Base-by-base conservation (phyloP, 768 basidiomycete species). In the Imleria badia region DNA sequence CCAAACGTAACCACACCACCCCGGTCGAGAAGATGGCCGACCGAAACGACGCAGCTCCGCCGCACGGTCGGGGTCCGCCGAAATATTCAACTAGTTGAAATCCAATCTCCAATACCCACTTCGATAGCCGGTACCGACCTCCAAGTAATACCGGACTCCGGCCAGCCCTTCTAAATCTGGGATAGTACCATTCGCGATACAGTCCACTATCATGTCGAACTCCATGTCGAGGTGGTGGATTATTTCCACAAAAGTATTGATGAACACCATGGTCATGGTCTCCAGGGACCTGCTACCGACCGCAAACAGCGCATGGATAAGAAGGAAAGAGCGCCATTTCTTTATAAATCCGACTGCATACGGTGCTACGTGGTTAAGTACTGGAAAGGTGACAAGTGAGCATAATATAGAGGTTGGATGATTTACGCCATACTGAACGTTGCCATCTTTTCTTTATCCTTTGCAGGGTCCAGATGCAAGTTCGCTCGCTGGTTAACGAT, bases 1-100 rank as follows among this genome's bases (percentile, higher is more conserved):
- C 56, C 61, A 62, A 33, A 13, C 50, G 9, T 43, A 36, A 20
- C 56, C 40, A 35, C 61, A 62, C 61, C 61, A 63, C 23, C 51
- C 52, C 1, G 51, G 30, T 23, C 20, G 42, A 19, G 55, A 58
- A 14, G 55, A 53, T n/a, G 55, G 60, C 3, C 48, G 52, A 12
- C 61, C 61, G 22, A 62, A 36, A 40, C 12, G 13, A n/a, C 56
- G 52, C 20, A 63, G 20, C 49, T 61, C 48, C 15, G 33, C 48
- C 8, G 48, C 56, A 42, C 56, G 56, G n/a, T 45, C 34, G 2
- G 56, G 56, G 6, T 58, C 56, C 6, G 57, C 43, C 0, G 11
- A 40, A 13, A 58, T n/a, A 4, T 51, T 58, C 20, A 22, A 9
- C 56, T 58, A 17, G 15, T 13, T 0, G 17, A 19, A 4, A 11